phyloP scores from a whole-genome alignment of 208 protist genomes.

The Leishmania martiniquensis region DNA sequence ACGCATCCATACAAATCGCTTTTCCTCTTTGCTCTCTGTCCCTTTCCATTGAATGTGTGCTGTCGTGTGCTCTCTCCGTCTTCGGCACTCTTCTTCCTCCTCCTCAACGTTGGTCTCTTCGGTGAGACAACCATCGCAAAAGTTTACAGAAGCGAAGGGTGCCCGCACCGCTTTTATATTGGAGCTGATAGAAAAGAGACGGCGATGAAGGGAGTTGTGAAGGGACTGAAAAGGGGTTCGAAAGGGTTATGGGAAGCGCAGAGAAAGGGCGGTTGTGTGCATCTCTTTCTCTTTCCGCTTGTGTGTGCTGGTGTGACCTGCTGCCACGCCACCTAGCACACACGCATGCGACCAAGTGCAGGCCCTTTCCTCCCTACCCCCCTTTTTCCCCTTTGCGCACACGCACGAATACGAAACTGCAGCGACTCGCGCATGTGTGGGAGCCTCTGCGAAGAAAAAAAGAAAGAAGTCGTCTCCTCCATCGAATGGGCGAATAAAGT shows the following conservation, averaged over 20 bases:
- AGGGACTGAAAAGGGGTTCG: neutral
- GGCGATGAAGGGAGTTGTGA: neutral
- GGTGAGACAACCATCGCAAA: neutral
- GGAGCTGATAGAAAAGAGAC: neutral
- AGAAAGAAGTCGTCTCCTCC: neutral
- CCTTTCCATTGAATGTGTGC: neutral
- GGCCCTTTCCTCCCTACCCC: neutral
- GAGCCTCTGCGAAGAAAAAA: neutral
- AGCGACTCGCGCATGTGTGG: neutral
- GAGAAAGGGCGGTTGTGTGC: neutral
- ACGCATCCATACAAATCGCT: no score
- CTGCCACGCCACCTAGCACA: neutral
- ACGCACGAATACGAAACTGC: neutral
- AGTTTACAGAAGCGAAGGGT: no score
- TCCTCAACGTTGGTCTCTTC: neutral
- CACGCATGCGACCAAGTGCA: neutral
- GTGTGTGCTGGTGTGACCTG: neutral
- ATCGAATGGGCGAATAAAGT: neutral
- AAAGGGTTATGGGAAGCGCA: neutral
- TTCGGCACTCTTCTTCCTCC: neutral
- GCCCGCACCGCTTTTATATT: no score
- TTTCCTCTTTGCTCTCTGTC: neutral
- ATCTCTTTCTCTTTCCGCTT: neutral
- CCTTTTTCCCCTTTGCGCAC: neutral
- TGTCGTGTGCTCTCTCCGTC: neutral